Evolutionary conservation across 768 basidiomycete genomes (phyloP).

Genomic region (Termitomyces sp.): DNA sequence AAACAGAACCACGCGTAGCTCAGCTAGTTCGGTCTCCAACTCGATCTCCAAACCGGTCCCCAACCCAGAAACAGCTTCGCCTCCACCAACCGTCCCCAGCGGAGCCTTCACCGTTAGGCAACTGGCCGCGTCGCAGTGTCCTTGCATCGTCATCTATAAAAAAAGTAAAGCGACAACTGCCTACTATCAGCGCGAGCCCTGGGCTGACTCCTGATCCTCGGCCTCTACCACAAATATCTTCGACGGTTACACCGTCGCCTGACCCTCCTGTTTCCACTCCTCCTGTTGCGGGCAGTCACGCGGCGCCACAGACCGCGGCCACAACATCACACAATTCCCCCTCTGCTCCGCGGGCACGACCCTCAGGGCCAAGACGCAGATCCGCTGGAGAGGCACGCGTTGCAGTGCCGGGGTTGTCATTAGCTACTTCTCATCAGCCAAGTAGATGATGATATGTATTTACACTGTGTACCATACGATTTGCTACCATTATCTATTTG

Average conservation of each 20-base stretch:
- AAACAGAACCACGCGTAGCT: neutral
- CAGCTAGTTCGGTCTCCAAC: conserved; percentile 6
- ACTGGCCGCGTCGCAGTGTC: conserved; percentile 46
- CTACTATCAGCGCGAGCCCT: neutral
- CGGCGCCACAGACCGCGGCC: neutral
- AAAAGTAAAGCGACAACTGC: conserved; percentile 23
- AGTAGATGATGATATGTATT: neutral
- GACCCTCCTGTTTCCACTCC: neutral
- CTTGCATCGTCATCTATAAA: conserved; percentile 26
- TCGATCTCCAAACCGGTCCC: neutral
- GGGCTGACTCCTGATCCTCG: neutral
- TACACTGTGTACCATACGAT: conserved; percentile 3
- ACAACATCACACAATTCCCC: conserved; percentile 1
- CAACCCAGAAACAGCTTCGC: conserved; percentile 14
- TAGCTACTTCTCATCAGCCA: neutral
- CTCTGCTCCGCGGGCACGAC: conserved; percentile 20
- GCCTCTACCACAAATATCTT: neutral
- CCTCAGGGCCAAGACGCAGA: conserved; percentile 28
- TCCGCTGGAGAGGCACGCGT: conserved; percentile 11
- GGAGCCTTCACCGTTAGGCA: conserved; percentile 40
- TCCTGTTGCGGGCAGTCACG: neutral
- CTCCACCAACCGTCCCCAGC: conserved; percentile 21
- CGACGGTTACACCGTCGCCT: neutral
- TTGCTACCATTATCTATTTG: neutral
- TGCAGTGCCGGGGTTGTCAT: neutral